These are phyloP conservation scores for Phaffomyces thermotolerans DNA, from an alignment of 805 yeast species.

Conservation along the genomic window DNA sequence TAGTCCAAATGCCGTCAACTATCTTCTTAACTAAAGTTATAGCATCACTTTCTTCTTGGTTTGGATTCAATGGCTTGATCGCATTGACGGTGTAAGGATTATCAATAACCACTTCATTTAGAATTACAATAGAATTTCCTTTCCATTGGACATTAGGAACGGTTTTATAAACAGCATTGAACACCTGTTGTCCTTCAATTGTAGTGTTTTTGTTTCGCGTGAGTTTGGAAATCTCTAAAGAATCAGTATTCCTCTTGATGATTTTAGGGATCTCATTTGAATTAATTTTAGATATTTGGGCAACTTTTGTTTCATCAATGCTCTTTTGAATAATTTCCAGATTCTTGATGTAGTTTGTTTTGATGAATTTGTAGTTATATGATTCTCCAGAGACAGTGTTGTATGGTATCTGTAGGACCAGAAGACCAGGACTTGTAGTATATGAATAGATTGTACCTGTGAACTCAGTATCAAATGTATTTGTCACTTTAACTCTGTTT, in stretches of 20 bases:
- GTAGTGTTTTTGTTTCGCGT: slow-evolving; percentile 31
- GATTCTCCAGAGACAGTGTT: slow-evolving; percentile 7
- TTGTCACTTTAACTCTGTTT: slow-evolving; percentile 51
- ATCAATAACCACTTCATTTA: slow-evolving; percentile 38
- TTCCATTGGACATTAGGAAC: slow-evolving; percentile 39
- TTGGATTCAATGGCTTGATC: slow-evolving; percentile 8
- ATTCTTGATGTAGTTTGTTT: slow-evolving; percentile 49
- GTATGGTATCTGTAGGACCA: slow-evolving; percentile 24
- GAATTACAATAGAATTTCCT: slow-evolving; percentile 35
- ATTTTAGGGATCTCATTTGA: slow-evolving; percentile 11
- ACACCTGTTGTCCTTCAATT: slow-evolving; percentile 37
- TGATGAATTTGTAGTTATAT: slow-evolving; percentile 42
- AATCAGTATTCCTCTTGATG: slow-evolving; percentile 14
- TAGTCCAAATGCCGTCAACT: slow-evolving; percentile 43
- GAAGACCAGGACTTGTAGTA: slow-evolving; percentile 34
- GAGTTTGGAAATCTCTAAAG: slow-evolving; percentile 18
- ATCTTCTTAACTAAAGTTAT: slow-evolving; percentile 38
- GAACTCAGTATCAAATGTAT: slow-evolving; percentile 47
- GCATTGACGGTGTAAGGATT: slow-evolving; percentile 35
- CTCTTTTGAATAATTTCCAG: slow-evolving; percentile 40
- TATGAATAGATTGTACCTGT: slow-evolving; percentile 62
- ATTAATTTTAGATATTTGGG: slow-evolving; percentile 12
- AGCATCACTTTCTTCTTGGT: slow-evolving; percentile 22
- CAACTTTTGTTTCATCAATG: slow-evolving; percentile 17
- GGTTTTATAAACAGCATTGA: slow-evolving; percentile 37